Evolutionary conservation across 176 grass and related monocot species (phyloP).

Genomic region (Metroxylon sagu): DNA sequence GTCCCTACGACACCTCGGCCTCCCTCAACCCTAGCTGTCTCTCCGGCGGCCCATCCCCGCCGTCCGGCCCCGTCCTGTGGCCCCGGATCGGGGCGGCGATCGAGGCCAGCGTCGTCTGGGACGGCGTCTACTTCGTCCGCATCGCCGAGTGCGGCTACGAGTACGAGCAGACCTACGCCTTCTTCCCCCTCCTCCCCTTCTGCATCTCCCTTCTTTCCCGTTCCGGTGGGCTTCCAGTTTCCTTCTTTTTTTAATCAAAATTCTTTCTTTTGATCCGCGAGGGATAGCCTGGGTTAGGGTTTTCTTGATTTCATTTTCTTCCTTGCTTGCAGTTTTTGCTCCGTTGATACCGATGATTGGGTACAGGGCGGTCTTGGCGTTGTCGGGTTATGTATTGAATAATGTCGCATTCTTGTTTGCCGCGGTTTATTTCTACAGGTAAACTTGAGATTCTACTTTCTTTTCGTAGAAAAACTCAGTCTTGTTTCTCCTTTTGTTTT

Average conservation of each 20-base stretch:
- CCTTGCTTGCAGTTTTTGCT: slow-evolving; percentile 35
- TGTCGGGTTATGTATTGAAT: slow-evolving; percentile 59
- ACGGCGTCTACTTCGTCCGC: slow-evolving; percentile 74
- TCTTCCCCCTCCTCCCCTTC: slow-evolving; percentile 67
- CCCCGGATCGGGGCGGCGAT: slow-evolving; percentile 31
- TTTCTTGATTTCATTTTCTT: background rate
- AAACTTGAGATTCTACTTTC: slow-evolving; percentile 8
- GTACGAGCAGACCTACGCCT: slow-evolving; percentile 90
- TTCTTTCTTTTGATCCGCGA: too few relatives aligned
- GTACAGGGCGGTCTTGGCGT: slow-evolving; percentile 48
- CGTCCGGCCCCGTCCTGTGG: slow-evolving; percentile 1
- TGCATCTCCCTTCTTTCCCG: slow-evolving; percentile 56
- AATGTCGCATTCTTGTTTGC: slow-evolving; percentile 50
- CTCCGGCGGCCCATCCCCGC: background rate
- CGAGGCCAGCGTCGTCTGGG: slow-evolving; percentile 69
- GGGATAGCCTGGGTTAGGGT: too few relatives aligned
- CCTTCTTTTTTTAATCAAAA: background rate
- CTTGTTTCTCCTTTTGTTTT: background rate
- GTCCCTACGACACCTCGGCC: slow-evolving; percentile 83
- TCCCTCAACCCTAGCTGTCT: slow-evolving; percentile 63
- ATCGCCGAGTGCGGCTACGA: slow-evolving; percentile 88
- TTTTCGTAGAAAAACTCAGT: background rate
- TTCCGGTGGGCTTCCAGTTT: slow-evolving; percentile 40
- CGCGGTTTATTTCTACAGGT: slow-evolving; percentile 73
- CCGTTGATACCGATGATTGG: slow-evolving; percentile 65